Evolutionary conservation across 495 filamentous ascomycete genomes (phyloP), one percentile per base, ranked within the genome.

Genomic region (Penicillium bovifimosum): DNA sequence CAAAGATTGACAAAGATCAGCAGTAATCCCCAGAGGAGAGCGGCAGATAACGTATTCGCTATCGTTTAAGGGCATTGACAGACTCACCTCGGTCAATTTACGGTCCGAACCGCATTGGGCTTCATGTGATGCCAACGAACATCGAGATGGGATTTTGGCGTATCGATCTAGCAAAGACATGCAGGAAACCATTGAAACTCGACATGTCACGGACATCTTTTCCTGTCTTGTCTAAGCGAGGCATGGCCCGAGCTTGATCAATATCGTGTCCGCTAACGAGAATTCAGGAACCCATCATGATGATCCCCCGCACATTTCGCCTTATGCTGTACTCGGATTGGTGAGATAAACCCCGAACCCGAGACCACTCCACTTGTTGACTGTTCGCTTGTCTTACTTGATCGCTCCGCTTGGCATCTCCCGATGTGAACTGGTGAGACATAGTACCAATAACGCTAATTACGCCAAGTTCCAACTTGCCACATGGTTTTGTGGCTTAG

Each of bases 211-310:
- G 60, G 52, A n/a, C 39, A 63, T 65, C 60, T 48, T 61, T 65
- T 27, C 63, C 55, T 9, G 14, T 36, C 13, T 56, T 7, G 57
- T 53, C 47, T 65, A 65, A 65, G 56, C 63, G 63, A 65, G 53
- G 39, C 32, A 5, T 52, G 44, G 40, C 46, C 31, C 47, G 47
- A 52, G 28, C 26, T 42, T 46, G 18, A 18, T 14, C 17, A 20
- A 6, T 9, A 28, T 6, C 42, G 34, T 8, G 28, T n/a, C n/a
- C n/a, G n/a, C n/a, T n/a, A 45, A 33, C 42, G n/a, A 28, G 17
- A 6, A 27, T 33, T 17, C 48, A 59, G 42, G 39, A 53, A 53
- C 44, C 38, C 34, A 42, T 52, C 51, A 65, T 46, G 59, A 54
- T 29, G 35, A 42, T 45, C 46, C 49, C 43, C 26, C 53, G 35